These are phyloP conservation scores for Chionographis japonica DNA, from an alignment of 106 monocot genomes.

Conservation along the genomic window DNA sequence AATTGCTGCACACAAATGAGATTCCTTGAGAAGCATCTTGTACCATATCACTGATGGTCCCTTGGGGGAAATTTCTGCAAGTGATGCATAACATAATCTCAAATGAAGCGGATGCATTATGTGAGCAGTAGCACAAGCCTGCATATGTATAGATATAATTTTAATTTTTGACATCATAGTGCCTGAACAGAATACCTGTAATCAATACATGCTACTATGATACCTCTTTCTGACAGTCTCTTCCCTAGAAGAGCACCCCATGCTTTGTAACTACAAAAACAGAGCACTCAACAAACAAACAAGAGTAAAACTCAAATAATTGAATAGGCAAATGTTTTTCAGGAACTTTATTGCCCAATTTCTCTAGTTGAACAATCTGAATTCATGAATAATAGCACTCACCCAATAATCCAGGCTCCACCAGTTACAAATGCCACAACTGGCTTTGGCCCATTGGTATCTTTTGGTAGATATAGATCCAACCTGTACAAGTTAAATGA, in stretches of 20 bases:
- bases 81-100: not conserved
- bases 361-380: not conserved
- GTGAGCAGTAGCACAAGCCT: not conserved
- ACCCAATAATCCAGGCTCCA: constrained; percentile 94
- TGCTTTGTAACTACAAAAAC: constrained; percentile 46
- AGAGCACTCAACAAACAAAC: not conserved
- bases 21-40: constrained; percentile 71
- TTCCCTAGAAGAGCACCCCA: constrained; percentile 59
- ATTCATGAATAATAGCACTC: constrained; percentile 5
- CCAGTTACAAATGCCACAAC: constrained; percentile 87
- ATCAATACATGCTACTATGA: constrained; percentile 65
- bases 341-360: not conserved
- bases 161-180: not conserved
- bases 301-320: not conserved
- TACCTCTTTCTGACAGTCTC: constrained; percentile 42
- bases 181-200: constrained; percentile 28
- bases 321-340: not conserved
- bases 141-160: not conserved
- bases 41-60: constrained; percentile 57
- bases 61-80: constrained; percentile 55
- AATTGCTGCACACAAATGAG: constrained; percentile 63
- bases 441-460: constrained; percentile 39
- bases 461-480: constrained; percentile 66
- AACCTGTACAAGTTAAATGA: constrained; percentile 26
- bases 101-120: not conserved